Percentiles rank a stretch among this genome's conserved stretches.
Conservation (phyloP, 768 basidiomycete species). For the Suillus fuscotomentosus region DNA sequence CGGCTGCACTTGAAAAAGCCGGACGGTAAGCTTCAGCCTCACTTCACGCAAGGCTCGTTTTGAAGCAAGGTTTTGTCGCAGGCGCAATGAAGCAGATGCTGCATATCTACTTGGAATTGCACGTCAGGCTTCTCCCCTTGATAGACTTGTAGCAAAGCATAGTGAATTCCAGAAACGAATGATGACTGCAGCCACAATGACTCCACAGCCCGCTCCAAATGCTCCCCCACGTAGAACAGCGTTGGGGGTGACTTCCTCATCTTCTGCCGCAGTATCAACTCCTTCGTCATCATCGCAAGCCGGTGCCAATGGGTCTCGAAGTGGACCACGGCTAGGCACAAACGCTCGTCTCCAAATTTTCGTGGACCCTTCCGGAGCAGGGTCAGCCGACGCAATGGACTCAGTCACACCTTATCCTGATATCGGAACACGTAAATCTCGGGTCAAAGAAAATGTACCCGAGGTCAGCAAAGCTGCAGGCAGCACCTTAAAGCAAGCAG, state of each 20-base stretch:
- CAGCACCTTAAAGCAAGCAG: conserved; percentile 62
- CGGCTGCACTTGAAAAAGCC: conserved; percentile 77
- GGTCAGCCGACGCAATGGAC: conserved; percentile 42
- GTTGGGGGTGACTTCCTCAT: conserved; percentile 42
- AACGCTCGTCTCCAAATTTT: conserved; percentile 69
- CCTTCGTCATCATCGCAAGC: conserved; percentile 18
- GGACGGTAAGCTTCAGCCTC: conserved; percentile 58
- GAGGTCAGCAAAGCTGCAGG: conserved; percentile 69
- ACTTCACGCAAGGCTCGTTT: conserved; percentile 28
- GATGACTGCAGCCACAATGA: conserved; percentile 53
- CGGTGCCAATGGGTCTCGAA: conserved; percentile 29
- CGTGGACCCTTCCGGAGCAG: conserved; percentile 63
- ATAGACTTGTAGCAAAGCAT: conserved; percentile 74
- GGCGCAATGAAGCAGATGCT: conserved; percentile 86
- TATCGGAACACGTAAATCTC: conserved; percentile 72
- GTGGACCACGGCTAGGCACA: conserved; percentile 36
- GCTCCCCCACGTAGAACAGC: conserved; percentile 41
- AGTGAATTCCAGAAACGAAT: conserved; percentile 90
- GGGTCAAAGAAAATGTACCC: conserved; percentile 76
- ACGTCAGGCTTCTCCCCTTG: conserved; percentile 75
- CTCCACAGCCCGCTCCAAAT: conserved; percentile 36
- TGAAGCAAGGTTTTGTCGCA: conserved; percentile 28
- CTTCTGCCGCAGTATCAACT: conserved; percentile 31
- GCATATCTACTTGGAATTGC: conserved; percentile 88
- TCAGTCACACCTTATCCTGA: conserved; percentile 60